Conservation (phyloP, 2,329 filamentous ascomycete genomes). For the Ambrosiella xylebori region DNA sequence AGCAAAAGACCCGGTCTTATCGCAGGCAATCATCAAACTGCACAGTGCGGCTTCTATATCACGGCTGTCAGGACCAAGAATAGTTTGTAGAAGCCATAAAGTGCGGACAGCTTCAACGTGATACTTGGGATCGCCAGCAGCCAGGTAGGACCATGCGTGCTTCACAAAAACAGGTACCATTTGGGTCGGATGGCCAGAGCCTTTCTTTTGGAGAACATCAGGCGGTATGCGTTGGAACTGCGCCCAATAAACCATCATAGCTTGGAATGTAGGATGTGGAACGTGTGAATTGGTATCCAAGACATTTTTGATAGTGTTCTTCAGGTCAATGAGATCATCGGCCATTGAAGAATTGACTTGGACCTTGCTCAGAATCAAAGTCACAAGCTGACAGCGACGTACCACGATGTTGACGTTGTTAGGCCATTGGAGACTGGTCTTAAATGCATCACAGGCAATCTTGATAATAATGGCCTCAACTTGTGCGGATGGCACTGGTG, state of each 20-base stretch:
- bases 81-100: slow-evolving; percentile 69
- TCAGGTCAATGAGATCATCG: background rate
- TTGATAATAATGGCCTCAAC: slow-evolving; percentile 44
- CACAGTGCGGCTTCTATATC: slow-evolving; percentile 68
- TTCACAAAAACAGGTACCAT: slow-evolving; percentile 52
- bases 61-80: slow-evolving; percentile 47
- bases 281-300: slow-evolving; percentile 32
- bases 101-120: slow-evolving; percentile 83
- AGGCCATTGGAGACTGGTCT: slow-evolving; percentile 27
- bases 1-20: slow-evolving; percentile 30
- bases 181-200: slow-evolving; percentile 22
- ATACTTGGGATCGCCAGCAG: slow-evolving; percentile 71
- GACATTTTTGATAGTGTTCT: slow-evolving; percentile 22
- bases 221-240: background rate
- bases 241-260: slow-evolving; percentile 30
- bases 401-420: slow-evolving; percentile 32
- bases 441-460: slow-evolving; percentile 31
- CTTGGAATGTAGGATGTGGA: slow-evolving; percentile 38
- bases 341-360: background rate
- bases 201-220: slow-evolving; percentile 17
- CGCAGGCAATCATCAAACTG: slow-evolving; percentile 44
- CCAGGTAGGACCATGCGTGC: slow-evolving; percentile 64
- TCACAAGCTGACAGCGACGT: slow-evolving; percentile 40
- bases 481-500: slow-evolving; percentile 39
- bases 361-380: slow-evolving; percentile 38